A percentile compares a stretch with the other conserved stretches of the same genome.
Conservation (phyloP, 2,329 filamentous ascomycete species). For the Akanthomyces lecanii region DNA sequence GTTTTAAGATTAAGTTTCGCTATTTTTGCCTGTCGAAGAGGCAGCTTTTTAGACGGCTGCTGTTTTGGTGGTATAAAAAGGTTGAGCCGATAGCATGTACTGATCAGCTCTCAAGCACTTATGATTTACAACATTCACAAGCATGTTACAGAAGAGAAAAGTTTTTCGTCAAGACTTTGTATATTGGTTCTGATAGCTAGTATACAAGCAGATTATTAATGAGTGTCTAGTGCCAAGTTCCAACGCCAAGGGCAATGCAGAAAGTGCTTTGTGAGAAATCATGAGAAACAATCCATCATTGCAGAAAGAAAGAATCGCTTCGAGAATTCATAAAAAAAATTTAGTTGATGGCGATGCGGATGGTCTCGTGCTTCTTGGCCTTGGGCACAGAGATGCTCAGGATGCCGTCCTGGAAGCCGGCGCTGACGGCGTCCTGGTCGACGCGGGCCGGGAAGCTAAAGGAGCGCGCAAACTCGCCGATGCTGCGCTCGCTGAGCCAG, state of each 20-base stretch:
- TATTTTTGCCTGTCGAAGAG: too few relatives aligned
- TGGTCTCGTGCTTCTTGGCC: slow-evolving; percentile 53
- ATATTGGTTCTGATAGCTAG: slow-evolving; percentile 5
- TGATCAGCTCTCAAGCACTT: background rate
- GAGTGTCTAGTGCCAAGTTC: background rate
- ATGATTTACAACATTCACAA: background rate
- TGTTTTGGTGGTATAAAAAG: too few relatives aligned
- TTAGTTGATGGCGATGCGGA: slow-evolving; percentile 54
- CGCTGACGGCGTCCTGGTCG: slow-evolving; percentile 58
- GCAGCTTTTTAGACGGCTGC: too few relatives aligned
- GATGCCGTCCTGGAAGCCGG: slow-evolving; percentile 61
- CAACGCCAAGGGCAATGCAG: slow-evolving; percentile 6
- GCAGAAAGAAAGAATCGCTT: background rate
- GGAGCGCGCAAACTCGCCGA: slow-evolving; percentile 63
- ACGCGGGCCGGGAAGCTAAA: slow-evolving; percentile 65
- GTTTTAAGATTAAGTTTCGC: background rate
- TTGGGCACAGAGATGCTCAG: slow-evolving; percentile 63
- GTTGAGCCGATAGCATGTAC: too few relatives aligned
- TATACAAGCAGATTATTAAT: slow-evolving; percentile 10
- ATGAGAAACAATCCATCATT: background rate
- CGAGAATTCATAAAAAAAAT: too few relatives aligned
- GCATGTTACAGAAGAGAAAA: background rate
- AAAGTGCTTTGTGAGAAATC: background rate
- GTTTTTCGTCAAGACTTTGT: background rate
- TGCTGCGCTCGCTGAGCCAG: slow-evolving; percentile 65